These are phyloP conservation scores for Scheffersomyces spartinae DNA, from an alignment of 805 yeast genomes.

Conservation along the genomic window DNA sequence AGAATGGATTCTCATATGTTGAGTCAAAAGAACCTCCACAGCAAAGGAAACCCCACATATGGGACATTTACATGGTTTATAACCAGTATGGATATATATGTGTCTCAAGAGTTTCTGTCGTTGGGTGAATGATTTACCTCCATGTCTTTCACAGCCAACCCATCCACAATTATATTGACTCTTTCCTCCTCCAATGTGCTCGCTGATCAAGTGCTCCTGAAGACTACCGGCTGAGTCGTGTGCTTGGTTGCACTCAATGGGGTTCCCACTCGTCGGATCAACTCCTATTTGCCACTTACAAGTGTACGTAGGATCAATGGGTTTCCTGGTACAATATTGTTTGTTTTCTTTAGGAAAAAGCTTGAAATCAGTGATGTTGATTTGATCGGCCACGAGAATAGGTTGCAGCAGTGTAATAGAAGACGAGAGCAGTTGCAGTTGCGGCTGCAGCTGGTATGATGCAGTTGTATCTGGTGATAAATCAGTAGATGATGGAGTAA, in stretches of 20 bases:
- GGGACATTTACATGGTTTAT: conserved; percentile 66
- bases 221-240: conserved; percentile 50
- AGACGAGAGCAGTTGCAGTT: no score
- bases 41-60: conserved; percentile 65
- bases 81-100: conserved; percentile 77
- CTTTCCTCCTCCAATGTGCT: conserved; percentile 68
- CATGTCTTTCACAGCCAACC: conserved; percentile 61
- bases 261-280: conserved; percentile 14
- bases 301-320: conserved; percentile 21
- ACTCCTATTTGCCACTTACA: conserved; percentile 34
- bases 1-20: conserved; percentile 75
- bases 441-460: no score
- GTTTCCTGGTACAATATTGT: no score
- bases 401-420: no score
- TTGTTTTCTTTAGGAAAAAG: conserved; percentile 16
- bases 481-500: no score
- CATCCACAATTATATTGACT: conserved; percentile 63
- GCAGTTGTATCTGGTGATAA: no score
- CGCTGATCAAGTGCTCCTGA: conserved; percentile 55
- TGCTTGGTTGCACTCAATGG: conserved; percentile 34
- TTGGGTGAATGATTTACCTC: conserved; percentile 55
- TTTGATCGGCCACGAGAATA: conserved; percentile 4
- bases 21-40: conserved; percentile 63
- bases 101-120: conserved; percentile 82
- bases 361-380: conserved; percentile 23